Conservation (phyloP, 2,329 filamentous ascomycete genomes). For the Daldinia sp. region DNA sequence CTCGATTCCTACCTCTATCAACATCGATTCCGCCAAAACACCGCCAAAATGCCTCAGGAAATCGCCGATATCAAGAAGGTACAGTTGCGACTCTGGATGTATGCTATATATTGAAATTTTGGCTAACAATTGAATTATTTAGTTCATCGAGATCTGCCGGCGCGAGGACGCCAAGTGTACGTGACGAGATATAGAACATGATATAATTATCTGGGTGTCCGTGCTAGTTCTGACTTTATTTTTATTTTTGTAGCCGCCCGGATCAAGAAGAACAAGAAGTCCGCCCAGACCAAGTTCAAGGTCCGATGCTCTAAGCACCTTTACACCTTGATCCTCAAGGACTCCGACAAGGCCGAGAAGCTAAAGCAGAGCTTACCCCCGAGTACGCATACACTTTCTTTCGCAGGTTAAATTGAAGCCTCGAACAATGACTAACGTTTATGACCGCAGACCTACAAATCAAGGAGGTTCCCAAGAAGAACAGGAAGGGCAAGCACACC, state of each 20-base stretch:
- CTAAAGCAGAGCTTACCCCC: slow-evolving; percentile 98
- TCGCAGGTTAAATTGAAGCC: background rate
- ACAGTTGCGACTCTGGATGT: slow-evolving; percentile 39
- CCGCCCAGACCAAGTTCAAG: slow-evolving; percentile 99
- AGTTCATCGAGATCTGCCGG: slow-evolving; percentile 99
- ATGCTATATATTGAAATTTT: background rate
- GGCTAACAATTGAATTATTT: slow-evolving; percentile 49
- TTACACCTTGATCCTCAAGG: slow-evolving; percentile 98
- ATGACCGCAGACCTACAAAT: slow-evolving; percentile 57
- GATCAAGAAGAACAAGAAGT: slow-evolving; percentile 95
- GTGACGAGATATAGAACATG: slow-evolving; percentile 53
- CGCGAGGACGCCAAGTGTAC: slow-evolving; percentile 99
- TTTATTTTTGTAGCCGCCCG: slow-evolving; percentile 70
- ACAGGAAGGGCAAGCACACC: slow-evolving; percentile 59
- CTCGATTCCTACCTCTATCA: slow-evolving; percentile 25
- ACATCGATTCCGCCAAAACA: slow-evolving; percentile 42
- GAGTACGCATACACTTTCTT: slow-evolving; percentile 68
- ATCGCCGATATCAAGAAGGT: slow-evolving; percentile 96
- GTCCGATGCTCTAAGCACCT: slow-evolving; percentile 96
- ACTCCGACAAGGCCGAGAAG: slow-evolving; percentile 99
- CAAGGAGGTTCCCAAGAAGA: slow-evolving; percentile 61
- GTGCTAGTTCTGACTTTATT: slow-evolving; percentile 43
- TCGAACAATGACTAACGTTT: slow-evolving; percentile 36
- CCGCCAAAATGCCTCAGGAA: slow-evolving; percentile 95
- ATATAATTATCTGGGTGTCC: slow-evolving; percentile 9